phyloP scores from a whole-genome alignment of 177 flowering plant species.

The Vitis hybrid region DNA sequence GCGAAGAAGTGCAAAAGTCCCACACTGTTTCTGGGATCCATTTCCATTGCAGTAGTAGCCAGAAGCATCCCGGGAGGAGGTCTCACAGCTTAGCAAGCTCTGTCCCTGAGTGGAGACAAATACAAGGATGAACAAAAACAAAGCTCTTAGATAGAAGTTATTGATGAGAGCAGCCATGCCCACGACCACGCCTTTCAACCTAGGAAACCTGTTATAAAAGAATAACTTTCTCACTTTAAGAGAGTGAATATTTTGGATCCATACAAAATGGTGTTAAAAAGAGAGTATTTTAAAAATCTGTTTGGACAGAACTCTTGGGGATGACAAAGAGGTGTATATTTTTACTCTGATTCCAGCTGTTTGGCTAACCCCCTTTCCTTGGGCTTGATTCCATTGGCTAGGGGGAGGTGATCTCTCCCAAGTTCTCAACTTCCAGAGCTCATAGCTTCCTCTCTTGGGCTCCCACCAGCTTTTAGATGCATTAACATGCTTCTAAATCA shows the following conservation, averaged over 20 bases:
- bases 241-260: conserved; percentile 43
- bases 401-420: conserved; percentile 17
- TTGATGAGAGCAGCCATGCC: conserved; percentile 34
- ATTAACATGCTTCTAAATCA: background rate
- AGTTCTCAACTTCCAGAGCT: conserved; percentile 17
- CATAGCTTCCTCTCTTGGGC: conserved; percentile 12
- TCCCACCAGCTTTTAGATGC: conserved; percentile 12
- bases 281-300: conserved; percentile 6
- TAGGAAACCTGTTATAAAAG: conserved; percentile 1
- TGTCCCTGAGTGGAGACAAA: conserved; percentile 27
- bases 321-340: conserved; percentile 11
- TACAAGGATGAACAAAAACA: conserved; percentile 25
- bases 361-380: conserved; percentile 16
- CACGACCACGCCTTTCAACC: conserved; percentile 12
- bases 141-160: conserved; percentile 24
- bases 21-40: conserved; percentile 34
- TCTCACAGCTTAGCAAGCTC: conserved; percentile 41
- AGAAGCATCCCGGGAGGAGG: conserved; percentile 33
- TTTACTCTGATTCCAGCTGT: conserved; percentile 22
- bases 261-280: conserved; percentile 16
- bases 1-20: conserved; percentile 51
- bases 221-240: conserved; percentile 17
- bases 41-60: conserved; percentile 35
- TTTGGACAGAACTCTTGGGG: conserved; percentile 44
- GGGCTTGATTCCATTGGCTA: conserved; percentile 24